phyloP scores from a whole-genome alignment of 495 filamentous ascomycete genomes.

The Hypoxylon crocopeplum region DNA sequence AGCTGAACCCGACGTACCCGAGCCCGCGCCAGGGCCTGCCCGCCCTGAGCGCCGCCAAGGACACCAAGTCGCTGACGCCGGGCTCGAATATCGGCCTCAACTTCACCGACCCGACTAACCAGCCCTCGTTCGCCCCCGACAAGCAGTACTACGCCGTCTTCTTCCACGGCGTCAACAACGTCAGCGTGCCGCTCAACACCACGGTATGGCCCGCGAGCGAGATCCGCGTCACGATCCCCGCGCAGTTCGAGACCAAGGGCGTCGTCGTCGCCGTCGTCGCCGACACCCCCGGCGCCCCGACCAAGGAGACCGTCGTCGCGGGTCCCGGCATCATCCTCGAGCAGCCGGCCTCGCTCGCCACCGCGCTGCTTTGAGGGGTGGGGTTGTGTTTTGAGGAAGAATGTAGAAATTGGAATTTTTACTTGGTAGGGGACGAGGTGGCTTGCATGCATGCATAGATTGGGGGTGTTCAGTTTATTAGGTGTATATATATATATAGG shows the following conservation, averaged over 20 bases:
- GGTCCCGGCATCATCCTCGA: conserved; percentile 32
- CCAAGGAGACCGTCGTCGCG: conserved; percentile 48
- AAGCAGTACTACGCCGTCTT: conserved; percentile 59
- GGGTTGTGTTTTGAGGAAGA: neutral
- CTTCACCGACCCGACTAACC: conserved; percentile 47
- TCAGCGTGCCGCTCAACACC: conserved; percentile 55
- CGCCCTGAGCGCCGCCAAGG: conserved; percentile 43
- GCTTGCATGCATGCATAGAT: neutral
- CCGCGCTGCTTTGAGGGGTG: conserved; percentile 10
- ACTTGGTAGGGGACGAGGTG: neutral
- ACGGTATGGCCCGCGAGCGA: conserved; percentile 33
- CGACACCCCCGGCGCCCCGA: conserved; percentile 53
- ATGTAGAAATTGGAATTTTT: neutral
- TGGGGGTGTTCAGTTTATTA: no score
- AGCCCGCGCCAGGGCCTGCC: conserved; percentile 54
- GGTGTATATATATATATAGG: no score
- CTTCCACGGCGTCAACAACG: conserved; percentile 55
- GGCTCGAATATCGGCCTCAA: conserved; percentile 51
- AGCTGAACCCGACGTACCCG: conserved; percentile 57
- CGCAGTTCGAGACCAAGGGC: conserved; percentile 55
- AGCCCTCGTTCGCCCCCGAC: conserved; percentile 47
- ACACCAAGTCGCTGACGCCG: conserved; percentile 49
- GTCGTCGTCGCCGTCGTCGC: conserved; percentile 56
- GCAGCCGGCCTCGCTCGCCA: conserved; percentile 20
- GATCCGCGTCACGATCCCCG: conserved; percentile 52